phyloP scores from a whole-genome alignment of 1,284 basidiomycete genomes.

The Malassezia arunalokei region DNA sequence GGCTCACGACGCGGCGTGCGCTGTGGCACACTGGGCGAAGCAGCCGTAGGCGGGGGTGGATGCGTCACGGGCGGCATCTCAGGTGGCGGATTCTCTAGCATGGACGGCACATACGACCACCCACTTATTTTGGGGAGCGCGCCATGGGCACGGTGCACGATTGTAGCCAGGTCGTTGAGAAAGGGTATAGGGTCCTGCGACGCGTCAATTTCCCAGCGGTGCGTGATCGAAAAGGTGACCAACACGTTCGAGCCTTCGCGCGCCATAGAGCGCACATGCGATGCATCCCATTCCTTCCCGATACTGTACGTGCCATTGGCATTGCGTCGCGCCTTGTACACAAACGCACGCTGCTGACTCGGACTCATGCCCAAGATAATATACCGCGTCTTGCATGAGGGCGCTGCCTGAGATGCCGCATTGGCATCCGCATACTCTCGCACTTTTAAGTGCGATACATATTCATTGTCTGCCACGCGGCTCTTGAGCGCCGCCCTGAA shows the following conservation, averaged over 20 bases:
- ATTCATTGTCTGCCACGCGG: conserved; percentile 29
- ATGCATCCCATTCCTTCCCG: conserved; percentile 87
- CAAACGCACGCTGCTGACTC: conserved; percentile 29
- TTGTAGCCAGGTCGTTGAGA: background rate
- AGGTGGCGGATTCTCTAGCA: background rate
- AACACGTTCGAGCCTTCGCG: conserved; percentile 49
- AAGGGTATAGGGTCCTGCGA: conserved; percentile 6
- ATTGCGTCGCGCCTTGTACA: conserved; percentile 86
- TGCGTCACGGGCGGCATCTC: background rate
- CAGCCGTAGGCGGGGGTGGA: background rate
- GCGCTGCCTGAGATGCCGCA: background rate
- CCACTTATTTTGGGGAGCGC: background rate
- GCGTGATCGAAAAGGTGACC: conserved; percentile 32
- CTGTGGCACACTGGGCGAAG: background rate
- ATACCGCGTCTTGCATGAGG: conserved; percentile 35
- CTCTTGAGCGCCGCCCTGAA: conserved; percentile 36
- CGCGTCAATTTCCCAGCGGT: conserved; percentile 40
- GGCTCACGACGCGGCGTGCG: background rate
- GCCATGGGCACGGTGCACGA: background rate
- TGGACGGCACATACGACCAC: background rate
- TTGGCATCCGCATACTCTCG: conserved; percentile 27
- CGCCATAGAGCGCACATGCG: conserved; percentile 67
- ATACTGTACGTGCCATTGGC: conserved; percentile 89
- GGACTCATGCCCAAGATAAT: conserved; percentile 34
- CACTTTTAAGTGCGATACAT: conserved; percentile 43